phyloP scores from a whole-genome alignment of 1,139 yeast species.

The Hyphopichia burtonii region DNA sequence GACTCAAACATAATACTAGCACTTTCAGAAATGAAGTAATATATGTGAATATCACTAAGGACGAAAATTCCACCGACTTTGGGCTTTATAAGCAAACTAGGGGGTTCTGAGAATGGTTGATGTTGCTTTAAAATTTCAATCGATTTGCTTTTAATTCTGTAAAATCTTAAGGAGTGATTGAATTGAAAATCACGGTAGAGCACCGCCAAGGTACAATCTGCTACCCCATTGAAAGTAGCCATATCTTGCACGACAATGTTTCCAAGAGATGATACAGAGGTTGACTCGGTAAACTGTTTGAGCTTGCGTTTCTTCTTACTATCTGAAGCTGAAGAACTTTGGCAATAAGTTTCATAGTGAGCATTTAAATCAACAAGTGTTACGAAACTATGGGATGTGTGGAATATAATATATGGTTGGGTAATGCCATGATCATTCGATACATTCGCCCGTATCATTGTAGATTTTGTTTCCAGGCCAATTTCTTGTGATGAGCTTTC shows the following conservation, averaged over 20 bases:
- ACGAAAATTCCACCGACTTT: constrained; percentile 31
- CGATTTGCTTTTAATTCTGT: constrained; percentile 8
- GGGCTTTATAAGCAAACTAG: constrained; percentile 26
- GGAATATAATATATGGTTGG: neutral
- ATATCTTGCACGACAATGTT: constrained; percentile 27
- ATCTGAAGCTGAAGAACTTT: neutral
- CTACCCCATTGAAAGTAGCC: constrained; percentile 8
- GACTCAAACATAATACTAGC: neutral
- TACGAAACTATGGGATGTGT: constrained; percentile 20
- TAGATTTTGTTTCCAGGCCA: neutral
- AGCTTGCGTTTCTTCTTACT: neutral
- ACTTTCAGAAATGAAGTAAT: constrained; percentile 23
- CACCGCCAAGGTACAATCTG: constrained; percentile 20
- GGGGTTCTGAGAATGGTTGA: constrained; percentile 35
- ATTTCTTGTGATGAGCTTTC: neutral
- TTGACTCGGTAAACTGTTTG: neutral
- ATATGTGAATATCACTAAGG: constrained; percentile 26
- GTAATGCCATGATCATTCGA: neutral
- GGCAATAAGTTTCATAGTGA: neutral
- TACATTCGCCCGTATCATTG: neutral
- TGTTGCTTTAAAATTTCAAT: constrained; percentile 21
- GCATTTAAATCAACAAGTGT: neutral
- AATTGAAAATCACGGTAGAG: constrained; percentile 38
- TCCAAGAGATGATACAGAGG: constrained; percentile 18
- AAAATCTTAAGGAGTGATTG: constrained; percentile 31